These are phyloP conservation scores for Pelargonium cotyledonis DNA, from an alignment of 441 rosid genomes.

Conservation along the genomic window DNA sequence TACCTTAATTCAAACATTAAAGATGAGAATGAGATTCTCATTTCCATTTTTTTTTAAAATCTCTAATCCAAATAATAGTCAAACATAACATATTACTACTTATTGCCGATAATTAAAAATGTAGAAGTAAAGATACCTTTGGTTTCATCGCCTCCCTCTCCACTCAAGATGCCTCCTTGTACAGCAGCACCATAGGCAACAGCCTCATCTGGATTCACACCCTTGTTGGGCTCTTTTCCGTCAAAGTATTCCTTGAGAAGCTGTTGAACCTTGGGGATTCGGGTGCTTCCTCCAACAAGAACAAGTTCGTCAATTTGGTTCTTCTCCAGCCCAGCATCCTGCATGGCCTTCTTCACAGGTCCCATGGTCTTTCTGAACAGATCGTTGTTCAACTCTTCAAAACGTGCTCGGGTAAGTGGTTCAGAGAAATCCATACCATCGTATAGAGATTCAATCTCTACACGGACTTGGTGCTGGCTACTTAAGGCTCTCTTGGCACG, in stretches of 20 bases:
- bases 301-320: slow-evolving; percentile 91
- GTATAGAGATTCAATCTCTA: slow-evolving; percentile 45
- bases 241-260: slow-evolving; percentile 90
- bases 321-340: slow-evolving; percentile 79
- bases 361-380: slow-evolving; percentile 52
- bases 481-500: slow-evolving; percentile 96
- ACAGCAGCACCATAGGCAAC: slow-evolving; percentile 99
- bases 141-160: slow-evolving; percentile 99
- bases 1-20: too few relatives aligned
- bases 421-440: slow-evolving; percentile 85
- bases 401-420: slow-evolving; percentile 88
- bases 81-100: too few relatives aligned
- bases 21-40: too few relatives aligned
- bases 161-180: slow-evolving; percentile 95
- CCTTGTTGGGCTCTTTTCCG: slow-evolving; percentile 98
- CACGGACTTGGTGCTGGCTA: slow-evolving; percentile 76
- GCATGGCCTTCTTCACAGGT: slow-evolving; percentile 27
- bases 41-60: too few relatives aligned
- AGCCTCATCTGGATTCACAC: slow-evolving; percentile 98
- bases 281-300: slow-evolving; percentile 94
- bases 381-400: slow-evolving; percentile 84
- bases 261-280: slow-evolving; percentile 98
- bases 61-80: too few relatives aligned
- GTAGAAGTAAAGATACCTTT: slow-evolving; percentile 53
- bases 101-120: too few relatives aligned